Conservation (phyloP, 768 basidiomycete genomes). For the Amanita thiersii region DNA sequence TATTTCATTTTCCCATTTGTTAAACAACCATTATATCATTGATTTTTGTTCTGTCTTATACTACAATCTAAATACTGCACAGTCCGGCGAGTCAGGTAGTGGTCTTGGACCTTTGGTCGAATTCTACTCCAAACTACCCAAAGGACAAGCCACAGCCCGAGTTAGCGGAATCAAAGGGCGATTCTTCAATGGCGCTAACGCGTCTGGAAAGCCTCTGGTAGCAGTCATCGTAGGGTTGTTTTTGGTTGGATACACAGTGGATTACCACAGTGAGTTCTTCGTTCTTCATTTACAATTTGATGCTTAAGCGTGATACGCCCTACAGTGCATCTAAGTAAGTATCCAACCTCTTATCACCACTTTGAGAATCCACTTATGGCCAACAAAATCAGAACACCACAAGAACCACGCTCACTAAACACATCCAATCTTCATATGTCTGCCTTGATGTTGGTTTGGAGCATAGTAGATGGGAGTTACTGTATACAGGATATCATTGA, state of each 20-base stretch:
- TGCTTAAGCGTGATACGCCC: constrained; percentile 5
- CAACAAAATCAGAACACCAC: constrained; percentile 89
- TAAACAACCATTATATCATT: constrained; percentile 1
- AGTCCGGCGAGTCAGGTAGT: constrained; percentile 79
- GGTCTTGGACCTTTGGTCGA: constrained; percentile 81
- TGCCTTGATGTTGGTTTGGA: too few relatives aligned
- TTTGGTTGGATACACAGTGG: constrained; percentile 76
- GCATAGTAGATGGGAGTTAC: too few relatives aligned
- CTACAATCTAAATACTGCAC: not conserved
- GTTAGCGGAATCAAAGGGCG: constrained; percentile 68
- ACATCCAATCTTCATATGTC: not conserved
- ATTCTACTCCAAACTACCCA: constrained; percentile 96
- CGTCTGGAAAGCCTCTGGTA: constrained; percentile 62
- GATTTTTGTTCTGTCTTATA: constrained; percentile 11
- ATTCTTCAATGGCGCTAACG: constrained; percentile 83
- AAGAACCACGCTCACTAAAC: constrained; percentile 81
- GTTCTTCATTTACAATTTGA: constrained; percentile 8
- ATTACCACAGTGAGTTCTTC: constrained; percentile 74
- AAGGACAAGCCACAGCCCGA: constrained; percentile 63
- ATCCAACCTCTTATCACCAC: too few relatives aligned
- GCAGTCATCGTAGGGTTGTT: constrained; percentile 60
- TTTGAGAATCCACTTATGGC: too few relatives aligned
- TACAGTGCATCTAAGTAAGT: constrained; percentile 80
- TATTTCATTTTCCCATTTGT: constrained; percentile 4
- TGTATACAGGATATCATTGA: too few relatives aligned